Evolutionary conservation across 805 yeast genomes (phyloP).

Genomic region (Candida wancherniae): DNA sequence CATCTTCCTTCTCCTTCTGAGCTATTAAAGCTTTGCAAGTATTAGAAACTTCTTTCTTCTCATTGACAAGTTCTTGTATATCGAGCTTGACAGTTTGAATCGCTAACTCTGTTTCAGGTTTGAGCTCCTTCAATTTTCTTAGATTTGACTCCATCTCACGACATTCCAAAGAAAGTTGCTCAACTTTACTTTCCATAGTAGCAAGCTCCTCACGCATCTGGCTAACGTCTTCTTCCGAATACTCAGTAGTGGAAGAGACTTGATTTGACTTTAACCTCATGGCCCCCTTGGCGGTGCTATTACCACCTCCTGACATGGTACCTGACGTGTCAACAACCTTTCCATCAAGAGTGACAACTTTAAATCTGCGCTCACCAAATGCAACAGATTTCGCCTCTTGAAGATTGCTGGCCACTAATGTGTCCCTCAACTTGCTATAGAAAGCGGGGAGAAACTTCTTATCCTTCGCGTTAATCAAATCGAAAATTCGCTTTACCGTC

Average conservation of each 20-base stretch:
- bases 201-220: conserved; percentile 48
- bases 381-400: conserved; percentile 85
- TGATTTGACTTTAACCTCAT: conserved; percentile 55
- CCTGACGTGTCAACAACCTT: conserved; percentile 89
- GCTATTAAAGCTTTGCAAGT: conserved; percentile 40
- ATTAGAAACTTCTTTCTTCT: conserved; percentile 43
- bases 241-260: conserved; percentile 23
- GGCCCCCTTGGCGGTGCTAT: conserved; percentile 61
- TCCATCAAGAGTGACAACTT: conserved; percentile 93
- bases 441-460: conserved; percentile 79
- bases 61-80: conserved; percentile 53
- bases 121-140: conserved; percentile 53
- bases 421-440: conserved; percentile 79
- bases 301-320: conserved; percentile 96
- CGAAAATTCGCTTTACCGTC: conserved; percentile 76
- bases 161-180: conserved; percentile 45
- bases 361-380: conserved; percentile 70
- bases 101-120: conserved; percentile 63
- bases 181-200: conserved; percentile 51
- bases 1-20: conserved; percentile 30
- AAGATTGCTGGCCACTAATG: conserved; percentile 77
- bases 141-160: conserved; percentile 58
- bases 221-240: conserved; percentile 54
- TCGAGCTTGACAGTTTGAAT: conserved; percentile 60
- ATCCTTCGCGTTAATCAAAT: conserved; percentile 66